Conservation (phyloP, 768 basidiomycete species). For the Boletus speciosus region DNA sequence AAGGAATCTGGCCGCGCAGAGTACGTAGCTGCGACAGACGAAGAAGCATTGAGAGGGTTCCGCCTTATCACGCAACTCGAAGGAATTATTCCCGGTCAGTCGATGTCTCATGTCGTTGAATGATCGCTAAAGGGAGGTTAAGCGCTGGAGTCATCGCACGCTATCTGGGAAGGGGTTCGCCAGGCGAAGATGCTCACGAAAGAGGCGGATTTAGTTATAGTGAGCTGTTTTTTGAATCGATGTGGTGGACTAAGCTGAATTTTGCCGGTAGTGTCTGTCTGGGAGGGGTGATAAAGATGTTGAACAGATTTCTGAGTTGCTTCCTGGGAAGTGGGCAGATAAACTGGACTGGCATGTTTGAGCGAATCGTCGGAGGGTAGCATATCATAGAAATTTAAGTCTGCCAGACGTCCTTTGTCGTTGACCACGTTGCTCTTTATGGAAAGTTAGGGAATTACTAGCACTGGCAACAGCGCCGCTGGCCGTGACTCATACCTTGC, state of each 20-base stretch:
- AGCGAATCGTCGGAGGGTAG: background rate
- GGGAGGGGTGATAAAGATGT: constrained; percentile 99
- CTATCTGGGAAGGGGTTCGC: constrained; percentile 87
- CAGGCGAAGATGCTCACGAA: constrained; percentile 82
- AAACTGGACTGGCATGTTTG: constrained; percentile 87
- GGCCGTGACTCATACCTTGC: constrained; percentile 14
- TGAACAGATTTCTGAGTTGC: constrained; percentile 88
- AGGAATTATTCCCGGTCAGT: constrained; percentile 91
- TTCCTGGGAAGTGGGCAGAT: constrained; percentile 93
- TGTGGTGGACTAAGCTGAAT: constrained; percentile 8
- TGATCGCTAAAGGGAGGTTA: constrained; percentile 3
- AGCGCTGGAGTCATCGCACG: constrained; percentile 96
- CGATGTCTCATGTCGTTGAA: background rate
- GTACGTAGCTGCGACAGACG: constrained; percentile 91
- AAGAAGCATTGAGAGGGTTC: constrained; percentile 91
- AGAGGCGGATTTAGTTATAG: constrained; percentile 86
- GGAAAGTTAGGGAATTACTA: constrained; percentile 10
- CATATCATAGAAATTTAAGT: no score
- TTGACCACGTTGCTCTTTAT: constrained; percentile 9
- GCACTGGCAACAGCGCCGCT: background rate
- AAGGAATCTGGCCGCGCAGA: constrained; percentile 93
- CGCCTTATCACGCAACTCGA: constrained; percentile 87
- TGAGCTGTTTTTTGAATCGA: constrained; percentile 41
- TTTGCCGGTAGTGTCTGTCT: constrained; percentile 67
- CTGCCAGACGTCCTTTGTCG: no score